A percentile compares a stretch with the other conserved stretches of the same genome.
Evolutionary conservation across 2,329 filamentous ascomycete genomes (phyloP).

Genomic region (Cordyceps javanica): DNA sequence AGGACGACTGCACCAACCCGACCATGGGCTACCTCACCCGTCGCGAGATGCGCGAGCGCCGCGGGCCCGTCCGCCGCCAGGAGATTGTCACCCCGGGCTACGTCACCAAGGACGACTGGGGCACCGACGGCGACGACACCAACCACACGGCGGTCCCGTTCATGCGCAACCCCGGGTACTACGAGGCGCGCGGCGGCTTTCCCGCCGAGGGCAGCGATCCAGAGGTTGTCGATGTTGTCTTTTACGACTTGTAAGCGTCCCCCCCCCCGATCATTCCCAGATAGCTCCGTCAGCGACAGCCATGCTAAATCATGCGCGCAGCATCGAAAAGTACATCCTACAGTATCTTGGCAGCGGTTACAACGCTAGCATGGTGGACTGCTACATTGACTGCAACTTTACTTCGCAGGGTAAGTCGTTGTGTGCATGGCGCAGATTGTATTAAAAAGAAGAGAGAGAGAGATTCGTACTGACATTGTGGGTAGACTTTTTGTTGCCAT

Average conservation of each 20-base stretch:
- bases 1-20: conserved; percentile 44
- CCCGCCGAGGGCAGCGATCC: conserved; percentile 35
- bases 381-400: conserved; percentile 35
- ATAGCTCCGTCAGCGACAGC: background rate
- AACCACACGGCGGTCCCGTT: conserved; percentile 40
- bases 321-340: conserved; percentile 33
- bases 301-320: conserved; percentile 13
- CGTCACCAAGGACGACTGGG: conserved; percentile 51
- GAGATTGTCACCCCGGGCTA: conserved; percentile 43
- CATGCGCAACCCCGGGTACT: conserved; percentile 43
- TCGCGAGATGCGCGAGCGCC: conserved; percentile 21
- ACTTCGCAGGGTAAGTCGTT: conserved; percentile 26
- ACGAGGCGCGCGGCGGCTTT: conserved; percentile 44
- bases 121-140: conserved; percentile 49
- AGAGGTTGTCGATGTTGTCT: conserved; percentile 45
- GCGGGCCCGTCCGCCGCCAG: conserved; percentile 42
- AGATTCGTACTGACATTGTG: conserved; percentile 5
- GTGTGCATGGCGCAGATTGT: background rate
- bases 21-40: conserved; percentile 22
- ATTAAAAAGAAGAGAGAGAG: too few species aligned
- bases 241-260: conserved; percentile 47
- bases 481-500: conserved; percentile 32
- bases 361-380: conserved; percentile 28
- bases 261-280: too few species aligned
- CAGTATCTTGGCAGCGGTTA: conserved; percentile 30